Evolutionary conservation across 1,284 basidiomycete species (phyloP), one percentile per base, ranked within the genome.

Genomic region (Ustilago nuda): DNA sequence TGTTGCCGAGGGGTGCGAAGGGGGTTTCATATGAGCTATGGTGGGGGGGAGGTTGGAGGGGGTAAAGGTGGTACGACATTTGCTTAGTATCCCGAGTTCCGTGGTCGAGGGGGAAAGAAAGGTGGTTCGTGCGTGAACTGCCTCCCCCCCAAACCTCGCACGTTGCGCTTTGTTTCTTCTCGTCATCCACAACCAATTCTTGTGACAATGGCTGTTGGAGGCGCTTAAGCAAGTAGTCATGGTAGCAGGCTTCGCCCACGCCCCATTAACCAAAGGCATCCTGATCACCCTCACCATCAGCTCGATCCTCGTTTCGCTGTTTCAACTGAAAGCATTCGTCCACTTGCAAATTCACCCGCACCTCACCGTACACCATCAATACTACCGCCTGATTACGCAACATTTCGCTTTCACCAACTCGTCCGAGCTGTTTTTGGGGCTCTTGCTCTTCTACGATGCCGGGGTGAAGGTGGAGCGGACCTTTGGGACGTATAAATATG

Each of bases 401-500:
- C 92, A 93, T 65, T 79, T 94, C 19, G 92, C 91, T 2, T 96
- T 92, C 83, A 89, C 91, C 5, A 95, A 91, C 84, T 94, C 92
- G 0, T 92, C 92, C 66, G 94, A 96, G 83, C 88, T 98, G 36
- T 89, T 97, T 57, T 84, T 96, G 53, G 90, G 90, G 1, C 90
- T 92, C 74, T 82, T 95, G 30, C 78, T 95, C 15, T 86, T 97
- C 2, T 95, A 92, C 86, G 90, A 91, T 82, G 88, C 91, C 27
- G 90, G 90, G 1, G 87, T 93, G 2, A 89, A 89, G 30, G 89
- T 96, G 50, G 95, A 98, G 84, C 89, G 95, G 61, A 90, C 91
- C 45, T 96, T 95, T 82, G 95, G 95, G 2, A 92, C 91, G 59
- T 86, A 91, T 65, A 97, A 97, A 85, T 97, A 90, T 87, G 92